Conservation (phyloP, 192 early-diverging fungal species). For the Dissophora ornata region DNA sequence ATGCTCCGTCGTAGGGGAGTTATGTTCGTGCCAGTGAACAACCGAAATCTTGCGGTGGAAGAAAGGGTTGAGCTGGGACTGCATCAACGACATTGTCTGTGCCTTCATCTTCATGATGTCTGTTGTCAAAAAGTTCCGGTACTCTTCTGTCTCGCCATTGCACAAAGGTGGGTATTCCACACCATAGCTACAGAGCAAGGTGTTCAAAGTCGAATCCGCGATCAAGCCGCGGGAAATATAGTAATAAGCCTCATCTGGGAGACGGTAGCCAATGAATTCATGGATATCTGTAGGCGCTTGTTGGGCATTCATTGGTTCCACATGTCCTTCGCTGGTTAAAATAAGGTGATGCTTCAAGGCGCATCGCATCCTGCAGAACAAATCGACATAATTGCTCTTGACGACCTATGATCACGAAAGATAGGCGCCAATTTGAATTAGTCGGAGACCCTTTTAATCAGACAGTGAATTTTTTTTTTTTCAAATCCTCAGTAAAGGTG, state of each 20-base stretch:
- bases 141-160: slow-evolving; percentile 85
- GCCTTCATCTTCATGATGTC: slow-evolving; percentile 70
- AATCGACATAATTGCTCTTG: slow-evolving; percentile 75
- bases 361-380: slow-evolving; percentile 76
- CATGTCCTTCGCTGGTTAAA: slow-evolving; percentile 74
- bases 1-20: slow-evolving; percentile 55
- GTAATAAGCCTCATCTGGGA: slow-evolving; percentile 77
- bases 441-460: too few species aligned
- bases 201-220: slow-evolving; percentile 64
- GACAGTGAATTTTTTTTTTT: too few species aligned
- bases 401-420: slow-evolving; percentile 28
- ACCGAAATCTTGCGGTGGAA: slow-evolving; percentile 74
- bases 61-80: slow-evolving; percentile 70
- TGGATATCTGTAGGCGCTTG: slow-evolving; percentile 82
- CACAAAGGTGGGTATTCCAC: slow-evolving; percentile 79
- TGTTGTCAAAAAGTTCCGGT: slow-evolving; percentile 67
- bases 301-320: slow-evolving; percentile 71
- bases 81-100: slow-evolving; percentile 66
- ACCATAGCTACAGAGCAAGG: slow-evolving; percentile 71
- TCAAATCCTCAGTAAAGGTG: neutral
- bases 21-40: slow-evolving; percentile 70
- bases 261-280: slow-evolving; percentile 82
- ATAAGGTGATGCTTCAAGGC: slow-evolving; percentile 78
- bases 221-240: slow-evolving; percentile 75
- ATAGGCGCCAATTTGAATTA: too few species aligned